A percentile compares a stretch with the other conserved stretches of the same genome.
Evolutionary conservation across 2,329 filamentous ascomycete genomes (phyloP).

Genomic region (Dothistroma pini): DNA sequence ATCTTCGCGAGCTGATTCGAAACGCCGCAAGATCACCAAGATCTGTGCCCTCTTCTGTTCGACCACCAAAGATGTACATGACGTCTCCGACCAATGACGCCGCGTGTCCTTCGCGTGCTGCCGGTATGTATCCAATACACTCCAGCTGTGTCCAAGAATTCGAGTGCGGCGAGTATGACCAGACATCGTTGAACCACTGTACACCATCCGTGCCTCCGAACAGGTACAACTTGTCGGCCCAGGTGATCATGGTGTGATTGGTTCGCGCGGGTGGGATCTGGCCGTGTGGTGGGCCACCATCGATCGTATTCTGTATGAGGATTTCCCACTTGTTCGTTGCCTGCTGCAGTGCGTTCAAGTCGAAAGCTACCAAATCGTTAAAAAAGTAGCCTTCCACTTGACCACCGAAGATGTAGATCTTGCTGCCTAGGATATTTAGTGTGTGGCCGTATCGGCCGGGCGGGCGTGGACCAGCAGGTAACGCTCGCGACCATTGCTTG

Average conservation of each 20-base stretch:
- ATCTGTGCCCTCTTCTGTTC: constrained; percentile 88
- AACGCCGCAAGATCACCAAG: constrained; percentile 89
- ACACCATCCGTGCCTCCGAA: constrained; percentile 96
- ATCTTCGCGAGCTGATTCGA: constrained; percentile 75
- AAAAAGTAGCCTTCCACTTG: constrained; percentile 98
- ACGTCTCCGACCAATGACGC: constrained; percentile 92
- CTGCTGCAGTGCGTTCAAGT: constrained; percentile 89
- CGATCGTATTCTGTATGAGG: constrained; percentile 71
- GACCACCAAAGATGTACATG: constrained; percentile 98
- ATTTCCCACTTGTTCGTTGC: constrained; percentile 93
- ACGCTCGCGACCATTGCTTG: constrained; percentile 92
- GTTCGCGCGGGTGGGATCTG: constrained; percentile 83
- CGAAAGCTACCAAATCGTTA: constrained; percentile 94
- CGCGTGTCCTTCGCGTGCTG: constrained; percentile 89
- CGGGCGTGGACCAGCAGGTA: constrained; percentile 80
- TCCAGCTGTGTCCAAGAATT: constrained; percentile 87
- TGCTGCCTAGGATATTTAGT: constrained; percentile 92
- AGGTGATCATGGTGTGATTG: constrained; percentile 90
- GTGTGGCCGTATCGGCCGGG: constrained; percentile 94
- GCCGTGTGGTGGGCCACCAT: constrained; percentile 56
- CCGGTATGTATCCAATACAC: constrained; percentile 96
- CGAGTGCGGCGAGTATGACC: constrained; percentile 81
- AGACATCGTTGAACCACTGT: constrained; percentile 98
- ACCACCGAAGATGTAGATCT: constrained; percentile 95
- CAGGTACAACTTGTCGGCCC: constrained; percentile 90